These are phyloP conservation scores for Diddensiella transvaalensis DNA, from an alignment of 805 yeast genomes.

Conservation along the genomic window DNA sequence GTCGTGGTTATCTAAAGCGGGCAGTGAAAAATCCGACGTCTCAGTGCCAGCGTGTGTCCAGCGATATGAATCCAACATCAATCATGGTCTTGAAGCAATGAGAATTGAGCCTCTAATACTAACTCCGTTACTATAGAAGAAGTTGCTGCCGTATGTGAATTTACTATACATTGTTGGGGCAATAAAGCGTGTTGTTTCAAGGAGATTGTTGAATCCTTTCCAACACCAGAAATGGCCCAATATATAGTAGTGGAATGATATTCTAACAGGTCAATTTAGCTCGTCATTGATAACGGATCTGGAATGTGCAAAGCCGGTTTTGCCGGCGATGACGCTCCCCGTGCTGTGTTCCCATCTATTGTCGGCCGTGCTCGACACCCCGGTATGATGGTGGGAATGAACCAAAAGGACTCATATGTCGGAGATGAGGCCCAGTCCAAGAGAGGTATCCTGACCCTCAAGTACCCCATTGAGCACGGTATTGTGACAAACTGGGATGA, in stretches of 20 bases:
- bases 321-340: conserved; percentile 99
- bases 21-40: too few relatives aligned
- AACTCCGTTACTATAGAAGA: too few relatives aligned
- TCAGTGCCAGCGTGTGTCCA: too few relatives aligned
- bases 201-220: too few relatives aligned
- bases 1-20: too few relatives aligned
- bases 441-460: conserved; percentile 98
- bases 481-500: conserved; percentile 99
- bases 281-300: conserved; percentile 98
- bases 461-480: conserved; percentile 99
- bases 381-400: conserved; percentile 99
- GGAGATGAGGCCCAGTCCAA: conserved; percentile 99
- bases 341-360: conserved; percentile 99
- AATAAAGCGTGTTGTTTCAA: neutral
- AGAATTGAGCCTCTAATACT: too few relatives aligned
- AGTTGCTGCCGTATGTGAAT: conserved; percentile 43
- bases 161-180: neutral
- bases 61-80: too few relatives aligned
- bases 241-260: neutral
- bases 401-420: conserved; percentile 99
- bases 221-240: too few relatives aligned
- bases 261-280: conserved; percentile 14
- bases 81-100: too few relatives aligned
- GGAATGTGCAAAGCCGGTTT: conserved; percentile 99
- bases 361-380: conserved; percentile 99